phyloP scores from a whole-genome alignment of 225 moss, liverwort and hornwort genomes.

The Asterella californica region DNA sequence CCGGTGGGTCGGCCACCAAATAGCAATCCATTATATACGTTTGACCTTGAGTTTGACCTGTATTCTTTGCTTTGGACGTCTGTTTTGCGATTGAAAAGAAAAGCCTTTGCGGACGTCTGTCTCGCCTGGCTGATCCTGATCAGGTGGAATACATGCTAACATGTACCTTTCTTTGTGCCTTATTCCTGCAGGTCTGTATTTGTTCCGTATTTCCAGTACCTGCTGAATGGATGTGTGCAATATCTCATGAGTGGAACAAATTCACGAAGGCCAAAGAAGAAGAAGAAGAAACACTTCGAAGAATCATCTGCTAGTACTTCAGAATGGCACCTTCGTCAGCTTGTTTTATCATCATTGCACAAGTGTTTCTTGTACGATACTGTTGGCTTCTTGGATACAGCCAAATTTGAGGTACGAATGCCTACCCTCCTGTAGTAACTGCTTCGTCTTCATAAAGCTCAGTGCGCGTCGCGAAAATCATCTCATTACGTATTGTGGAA shows the following conservation, averaged over 20 bases:
- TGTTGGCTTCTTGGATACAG: conserved; percentile 72
- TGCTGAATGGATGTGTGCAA: conserved; percentile 66
- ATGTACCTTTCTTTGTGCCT: neutral
- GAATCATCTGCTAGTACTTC: conserved; percentile 30
- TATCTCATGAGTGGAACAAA: conserved; percentile 48
- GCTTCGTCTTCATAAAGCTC: neutral
- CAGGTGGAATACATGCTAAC: no score
- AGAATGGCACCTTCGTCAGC: conserved; percentile 84
- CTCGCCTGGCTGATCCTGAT: no score
- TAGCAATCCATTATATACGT: no score
- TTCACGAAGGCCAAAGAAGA: conserved; percentile 59
- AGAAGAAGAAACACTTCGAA: conserved; percentile 49
- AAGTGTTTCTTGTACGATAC: conserved; percentile 96
- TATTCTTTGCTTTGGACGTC: no score
- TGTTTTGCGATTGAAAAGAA: no score
- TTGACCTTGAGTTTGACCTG: no score
- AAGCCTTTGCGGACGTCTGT: no score
- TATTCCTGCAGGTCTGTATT: conserved; percentile 69
- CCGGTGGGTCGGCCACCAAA: no score
- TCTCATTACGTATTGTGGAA: neutral
- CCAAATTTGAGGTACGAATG: conserved; percentile 71
- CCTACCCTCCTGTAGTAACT: neutral
- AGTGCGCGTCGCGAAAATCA: neutral
- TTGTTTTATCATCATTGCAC: conserved; percentile 77
- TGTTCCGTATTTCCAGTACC: conserved; percentile 90